phyloP scores from a whole-genome alignment of 1,284 basidiomycete species.

The Mycosarcoma maydis region DNA sequence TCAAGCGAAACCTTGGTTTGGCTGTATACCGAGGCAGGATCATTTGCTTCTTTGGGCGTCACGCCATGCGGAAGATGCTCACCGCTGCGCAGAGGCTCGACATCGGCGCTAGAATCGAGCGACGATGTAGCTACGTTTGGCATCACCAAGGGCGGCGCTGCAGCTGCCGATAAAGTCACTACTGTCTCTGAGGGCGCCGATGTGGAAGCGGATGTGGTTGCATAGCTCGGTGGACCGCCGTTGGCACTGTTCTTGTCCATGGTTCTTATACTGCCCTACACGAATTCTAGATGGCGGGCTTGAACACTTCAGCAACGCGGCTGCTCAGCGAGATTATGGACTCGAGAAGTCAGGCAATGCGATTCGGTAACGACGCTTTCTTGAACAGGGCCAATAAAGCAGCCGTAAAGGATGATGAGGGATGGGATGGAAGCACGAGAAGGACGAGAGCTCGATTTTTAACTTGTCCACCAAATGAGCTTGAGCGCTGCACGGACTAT shows the following conservation, averaged over 20 bases:
- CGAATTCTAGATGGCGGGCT: too few species aligned
- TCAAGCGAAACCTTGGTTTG: constrained; percentile 18
- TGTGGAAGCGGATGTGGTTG: neutral
- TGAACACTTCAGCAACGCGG: too few species aligned
- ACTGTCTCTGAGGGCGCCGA: neutral
- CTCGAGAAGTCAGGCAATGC: too few species aligned
- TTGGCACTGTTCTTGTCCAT: constrained; percentile 20
- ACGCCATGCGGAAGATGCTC: constrained; percentile 13
- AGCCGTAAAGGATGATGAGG: too few species aligned
- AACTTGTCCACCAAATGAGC: too few species aligned
- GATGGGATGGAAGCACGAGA: too few species aligned
- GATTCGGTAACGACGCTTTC: too few species aligned
- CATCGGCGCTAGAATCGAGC: neutral
- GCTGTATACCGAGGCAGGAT: constrained; percentile 16
- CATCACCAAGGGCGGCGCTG: neutral
- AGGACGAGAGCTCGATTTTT: too few species aligned
- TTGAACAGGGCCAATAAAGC: too few species aligned
- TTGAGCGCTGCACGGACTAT: too few species aligned
- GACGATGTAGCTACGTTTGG: neutral
- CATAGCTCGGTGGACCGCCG: constrained; percentile 24
- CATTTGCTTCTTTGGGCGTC: constrained; percentile 14
- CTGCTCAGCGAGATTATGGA: too few species aligned
- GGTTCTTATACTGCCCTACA: neutral
- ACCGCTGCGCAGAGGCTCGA: neutral
- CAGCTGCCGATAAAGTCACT: neutral